Base-by-base conservation (phyloP, 495 filamentous ascomycete species). In the Cairneyella variabilis region DNA sequence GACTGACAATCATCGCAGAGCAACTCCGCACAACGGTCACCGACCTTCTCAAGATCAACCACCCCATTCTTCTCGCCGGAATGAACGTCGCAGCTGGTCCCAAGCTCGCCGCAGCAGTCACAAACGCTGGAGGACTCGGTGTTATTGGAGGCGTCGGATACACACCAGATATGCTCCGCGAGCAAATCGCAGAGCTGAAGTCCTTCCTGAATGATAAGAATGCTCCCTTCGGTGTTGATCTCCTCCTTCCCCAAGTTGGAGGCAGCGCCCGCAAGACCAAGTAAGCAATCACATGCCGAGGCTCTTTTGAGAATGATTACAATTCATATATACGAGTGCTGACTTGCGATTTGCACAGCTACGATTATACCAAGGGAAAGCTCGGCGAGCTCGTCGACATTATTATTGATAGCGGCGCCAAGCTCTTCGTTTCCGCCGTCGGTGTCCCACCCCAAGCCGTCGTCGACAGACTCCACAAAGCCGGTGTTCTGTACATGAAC, bases 351-450 rank as follows among this genome's bases (percentile, higher is more conserved):
- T n/a, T 41, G 12, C 44, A 12, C 64, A 97, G 93, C 82, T 96
- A 98, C 73, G 93, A 98, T 73, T 98, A 98, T 78, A 98, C 93
- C 65, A 96, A 98, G 76, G 93, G 93, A 66, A 97, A 97, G 76
- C 87, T 98, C 46, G 77, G 90, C 69, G 85, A 95, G 65, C 81
- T 98, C 38, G 73, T 96, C 68, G 84, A 90, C 68, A 91, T 95
- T 61, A 86, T 97, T 71, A 95, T 98, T 72, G 84, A 91, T 64
- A 87, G 83, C 49, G 88, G 89, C 49, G 88, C 91, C 51, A 89
- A 84, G 73, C 82, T 97, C 50, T 98, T 98, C 73, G 95, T 98
- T 64, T 95, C 88, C 58, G 93, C 93, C 66, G 89, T 98, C 68
- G 93, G 93, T 69, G 86, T 98, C 5, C 90, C 93, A 22, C 92